phyloP scores from a whole-genome alignment of 495 filamentous ascomycete genomes.

The Penicillium waksmanii region DNA sequence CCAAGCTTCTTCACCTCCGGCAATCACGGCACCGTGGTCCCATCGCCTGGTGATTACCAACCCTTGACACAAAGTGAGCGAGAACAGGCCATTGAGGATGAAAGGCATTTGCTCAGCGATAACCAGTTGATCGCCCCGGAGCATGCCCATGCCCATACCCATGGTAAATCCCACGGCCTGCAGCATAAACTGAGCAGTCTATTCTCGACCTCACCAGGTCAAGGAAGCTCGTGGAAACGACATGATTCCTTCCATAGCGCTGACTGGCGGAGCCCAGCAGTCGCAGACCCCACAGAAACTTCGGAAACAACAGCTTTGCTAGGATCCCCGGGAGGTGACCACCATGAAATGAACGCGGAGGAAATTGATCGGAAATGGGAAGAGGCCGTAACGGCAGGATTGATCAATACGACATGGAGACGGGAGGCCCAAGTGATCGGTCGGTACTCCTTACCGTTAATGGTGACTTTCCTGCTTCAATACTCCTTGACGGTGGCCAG shows the following conservation, averaged over 20 bases:
- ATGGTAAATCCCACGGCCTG: slow-evolving; percentile 28
- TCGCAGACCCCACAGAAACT: slow-evolving; percentile 7
- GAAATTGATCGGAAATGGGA: slow-evolving; percentile 71
- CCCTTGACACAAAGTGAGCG: slow-evolving; percentile 63
- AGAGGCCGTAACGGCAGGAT: slow-evolving; percentile 70
- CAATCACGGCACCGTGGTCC: slow-evolving; percentile 53
- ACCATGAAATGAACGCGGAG: slow-evolving; percentile 38
- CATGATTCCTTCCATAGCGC: slow-evolving; percentile 14
- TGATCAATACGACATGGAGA: slow-evolving; percentile 82
- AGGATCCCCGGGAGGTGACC: slow-evolving; percentile 24
- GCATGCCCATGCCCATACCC: slow-evolving; percentile 58
- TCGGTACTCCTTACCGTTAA: slow-evolving; percentile 65
- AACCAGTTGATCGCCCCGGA: slow-evolving; percentile 74
- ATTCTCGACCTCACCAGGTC: slow-evolving; percentile 25
- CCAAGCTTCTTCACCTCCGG: slow-evolving; percentile 68
- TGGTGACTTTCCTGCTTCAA: slow-evolving; percentile 74
- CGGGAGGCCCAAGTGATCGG: slow-evolving; percentile 73
- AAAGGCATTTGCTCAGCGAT: slow-evolving; percentile 75
- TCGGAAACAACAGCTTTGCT: slow-evolving; percentile 60
- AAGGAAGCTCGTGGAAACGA: slow-evolving; percentile 12
- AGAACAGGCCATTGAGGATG: slow-evolving; percentile 67
- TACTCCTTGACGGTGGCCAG: slow-evolving; percentile 73
- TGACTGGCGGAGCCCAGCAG: slow-evolving; percentile 24
- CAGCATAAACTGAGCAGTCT: slow-evolving; percentile 35
- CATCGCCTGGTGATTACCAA: slow-evolving; percentile 47